phyloP scores from a whole-genome alignment of 257 asterid species.

The Verbascum thapsus region DNA sequence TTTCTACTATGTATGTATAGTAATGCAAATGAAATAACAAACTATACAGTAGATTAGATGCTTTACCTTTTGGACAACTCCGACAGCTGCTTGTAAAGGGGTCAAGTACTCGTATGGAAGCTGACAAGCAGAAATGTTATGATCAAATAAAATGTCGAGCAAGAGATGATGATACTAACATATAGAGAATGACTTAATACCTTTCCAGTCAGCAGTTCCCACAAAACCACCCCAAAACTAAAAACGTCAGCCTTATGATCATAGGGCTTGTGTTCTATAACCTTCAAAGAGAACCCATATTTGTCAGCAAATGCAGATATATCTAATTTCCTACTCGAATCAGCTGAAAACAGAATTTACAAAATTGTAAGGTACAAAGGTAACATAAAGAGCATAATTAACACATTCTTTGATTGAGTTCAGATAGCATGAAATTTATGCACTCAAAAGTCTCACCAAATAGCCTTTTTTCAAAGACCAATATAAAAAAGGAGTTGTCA shows the following conservation, averaged over 20 bases:
- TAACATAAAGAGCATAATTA: not conserved
- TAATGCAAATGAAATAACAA: not conserved
- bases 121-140: constrained; percentile 38
- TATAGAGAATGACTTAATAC: constrained; percentile 30
- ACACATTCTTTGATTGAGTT: not conserved
- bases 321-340: constrained; percentile 8
- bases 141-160: constrained; percentile 5
- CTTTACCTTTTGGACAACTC: constrained; percentile 77
- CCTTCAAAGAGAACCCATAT: constrained; percentile 46
- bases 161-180: not conserved
- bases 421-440: constrained; percentile 11
- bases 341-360: not conserved
- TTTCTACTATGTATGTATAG: no score
- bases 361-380: not conserved
- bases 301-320: constrained; percentile 26
- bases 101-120: constrained; percentile 76
- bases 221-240: constrained; percentile 74
- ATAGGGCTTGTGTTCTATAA: constrained; percentile 76
- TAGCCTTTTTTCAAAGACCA: not conserved
- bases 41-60: not conserved
- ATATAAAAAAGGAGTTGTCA: not conserved
- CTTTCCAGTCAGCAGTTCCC: constrained; percentile 86
- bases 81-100: constrained; percentile 86
- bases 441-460: not conserved
- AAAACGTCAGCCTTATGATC: constrained; percentile 82